A percentile compares a stretch with the other conserved stretches of the same genome.
Evolutionary conservation across 2,329 filamentous ascomycete species (phyloP).

Genomic region (Proliferodiscus dingleyae): DNA sequence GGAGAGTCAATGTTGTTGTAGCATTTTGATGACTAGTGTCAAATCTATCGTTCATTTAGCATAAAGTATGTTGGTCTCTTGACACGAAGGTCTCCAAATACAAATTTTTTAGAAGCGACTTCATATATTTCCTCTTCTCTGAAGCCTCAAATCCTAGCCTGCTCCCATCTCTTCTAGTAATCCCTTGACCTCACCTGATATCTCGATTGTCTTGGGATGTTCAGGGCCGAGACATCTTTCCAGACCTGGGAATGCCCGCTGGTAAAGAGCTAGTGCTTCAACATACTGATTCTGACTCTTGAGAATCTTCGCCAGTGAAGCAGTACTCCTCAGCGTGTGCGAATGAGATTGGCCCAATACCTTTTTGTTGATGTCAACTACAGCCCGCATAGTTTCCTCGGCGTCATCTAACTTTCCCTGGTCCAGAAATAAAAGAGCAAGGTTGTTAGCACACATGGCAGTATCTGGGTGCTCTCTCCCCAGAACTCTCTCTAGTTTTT

Average conservation of each 20-base stretch:
- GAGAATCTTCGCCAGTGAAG: constrained; percentile 1
- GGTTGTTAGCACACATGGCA: not conserved
- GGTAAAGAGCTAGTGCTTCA: constrained; percentile 6
- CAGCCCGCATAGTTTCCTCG: not conserved
- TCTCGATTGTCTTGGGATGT: constrained; percentile 1
- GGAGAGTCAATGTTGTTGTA: too few species aligned
- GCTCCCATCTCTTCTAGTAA: not conserved
- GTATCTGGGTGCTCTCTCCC: not conserved
- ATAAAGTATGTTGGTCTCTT: too few species aligned
- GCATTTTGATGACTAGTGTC: too few species aligned
- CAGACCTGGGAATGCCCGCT: constrained; percentile 2
- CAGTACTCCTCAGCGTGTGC: constrained; percentile 1
- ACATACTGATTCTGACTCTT: not conserved
- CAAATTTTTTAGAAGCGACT: too few species aligned
- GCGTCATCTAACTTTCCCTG: constrained; percentile 3
- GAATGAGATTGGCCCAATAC: constrained; percentile 3
- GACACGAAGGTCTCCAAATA: too few species aligned
- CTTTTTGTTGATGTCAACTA: not conserved
- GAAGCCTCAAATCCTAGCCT: too few species aligned
- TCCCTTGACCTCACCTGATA: not conserved
- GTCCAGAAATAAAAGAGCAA: constrained; percentile 1
- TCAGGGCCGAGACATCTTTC: constrained; percentile 5
- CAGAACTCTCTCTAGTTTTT: not conserved
- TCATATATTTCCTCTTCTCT: too few species aligned
- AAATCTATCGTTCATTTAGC: too few species aligned